phyloP scores from a whole-genome alignment of 2,329 filamentous ascomycete genomes.

The Cordyceps cateniannulata region DNA sequence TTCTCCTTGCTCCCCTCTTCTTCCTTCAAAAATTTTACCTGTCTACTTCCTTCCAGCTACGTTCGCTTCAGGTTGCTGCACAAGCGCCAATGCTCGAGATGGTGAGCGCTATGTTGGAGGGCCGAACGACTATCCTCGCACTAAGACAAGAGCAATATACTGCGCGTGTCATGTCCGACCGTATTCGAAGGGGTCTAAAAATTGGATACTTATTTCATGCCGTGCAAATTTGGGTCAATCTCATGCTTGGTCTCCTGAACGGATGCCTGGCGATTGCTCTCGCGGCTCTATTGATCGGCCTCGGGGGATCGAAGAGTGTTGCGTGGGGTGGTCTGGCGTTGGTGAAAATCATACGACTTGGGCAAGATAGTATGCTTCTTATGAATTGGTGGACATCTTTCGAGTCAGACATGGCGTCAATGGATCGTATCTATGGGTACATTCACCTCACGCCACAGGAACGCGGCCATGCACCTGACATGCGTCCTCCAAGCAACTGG shows the following conservation, averaged over 20 bases:
- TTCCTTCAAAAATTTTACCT: background rate
- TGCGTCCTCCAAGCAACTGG: background rate
- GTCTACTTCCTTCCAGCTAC: background rate
- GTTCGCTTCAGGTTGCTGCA: background rate
- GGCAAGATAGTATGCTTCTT: slow-evolving; percentile 1
- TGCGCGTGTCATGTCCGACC: background rate
- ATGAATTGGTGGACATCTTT: slow-evolving; percentile 1
- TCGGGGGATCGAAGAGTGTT: background rate
- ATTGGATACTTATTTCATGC: background rate
- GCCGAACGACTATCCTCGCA: background rate
- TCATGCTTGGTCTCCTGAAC: background rate
- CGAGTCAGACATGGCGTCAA: background rate
- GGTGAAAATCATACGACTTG: background rate
- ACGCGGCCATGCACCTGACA: background rate
- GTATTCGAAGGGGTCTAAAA: background rate
- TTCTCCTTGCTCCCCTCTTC: background rate
- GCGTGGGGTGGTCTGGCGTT: slow-evolving; percentile 1
- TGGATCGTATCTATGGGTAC: slow-evolving; percentile 3
- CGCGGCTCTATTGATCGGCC: background rate
- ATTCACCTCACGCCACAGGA: background rate
- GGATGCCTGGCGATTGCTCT: background rate
- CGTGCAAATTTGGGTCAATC: background rate
- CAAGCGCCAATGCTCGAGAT: slow-evolving; percentile 2
- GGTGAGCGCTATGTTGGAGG: background rate
- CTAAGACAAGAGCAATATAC: background rate